Base-by-base conservation (phyloP, 352 stramenopile genomes). In the Thraustochytrium striatum region DNA sequence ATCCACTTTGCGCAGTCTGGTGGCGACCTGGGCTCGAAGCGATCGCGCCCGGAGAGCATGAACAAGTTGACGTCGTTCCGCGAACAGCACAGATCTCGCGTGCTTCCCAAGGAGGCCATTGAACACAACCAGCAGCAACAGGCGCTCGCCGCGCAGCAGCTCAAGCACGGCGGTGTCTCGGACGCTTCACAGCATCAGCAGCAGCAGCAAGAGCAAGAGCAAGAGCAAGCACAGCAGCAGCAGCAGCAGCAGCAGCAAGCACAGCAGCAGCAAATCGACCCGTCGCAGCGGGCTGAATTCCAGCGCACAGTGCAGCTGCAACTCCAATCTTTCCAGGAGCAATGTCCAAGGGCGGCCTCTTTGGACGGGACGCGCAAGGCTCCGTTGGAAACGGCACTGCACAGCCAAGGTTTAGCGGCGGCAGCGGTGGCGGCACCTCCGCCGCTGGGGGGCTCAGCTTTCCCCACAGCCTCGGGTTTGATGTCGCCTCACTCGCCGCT, bases 11-110 rank as follows among this genome's bases (percentile, higher is more conserved):
- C 9, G 21, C n/a, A 28, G 38, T 28, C 47, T 32, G 47, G 39
- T 19, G 62, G 62, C 38, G 62, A 73, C 44, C 62, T 73, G 62
- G 62, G 62, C 25, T 73, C 62, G 9, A 73, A 73, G 44, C 62
- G 62, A 28, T 73, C 62, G 21, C 39, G 62, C 13, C 62, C 62
- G 13, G 62, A 73, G 62, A 73, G 62, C 44, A 73, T 73, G 62
- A 28, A 73, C 11, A 13, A 32, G 8, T 73, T 73, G 32, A 73
- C 62, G 9, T 70, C 62, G 11, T 73, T 73, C 41, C 39, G 62
- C 39, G 62, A 73, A 1, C 11, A 28, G 9, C 62, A 73, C 41
- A 28, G 62, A 38, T 65, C 62, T 75, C 62, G 62, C 28, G 1
- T 62, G 39, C 32, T 55, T 16, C 16, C 47, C 47, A 55, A 55